Evolutionary conservation across 805 yeast genomes (phyloP).

Genomic region (Saturnispora quitensis): DNA sequence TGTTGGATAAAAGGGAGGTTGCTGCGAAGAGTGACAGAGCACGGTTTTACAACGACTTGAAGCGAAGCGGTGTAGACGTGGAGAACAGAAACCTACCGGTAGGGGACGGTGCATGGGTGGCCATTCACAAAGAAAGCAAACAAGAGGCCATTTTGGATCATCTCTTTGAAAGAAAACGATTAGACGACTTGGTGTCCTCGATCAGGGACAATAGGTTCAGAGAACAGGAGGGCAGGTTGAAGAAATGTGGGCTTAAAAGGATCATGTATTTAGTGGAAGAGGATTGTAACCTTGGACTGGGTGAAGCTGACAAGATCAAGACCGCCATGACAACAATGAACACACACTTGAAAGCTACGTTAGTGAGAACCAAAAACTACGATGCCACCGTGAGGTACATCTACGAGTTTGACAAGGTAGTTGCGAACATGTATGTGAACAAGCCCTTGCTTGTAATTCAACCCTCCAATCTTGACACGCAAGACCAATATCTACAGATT

Average conservation of each 20-base stretch:
- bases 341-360: constrained; percentile 54
- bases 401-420: constrained; percentile 36
- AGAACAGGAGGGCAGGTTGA: constrained; percentile 78
- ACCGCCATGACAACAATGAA: constrained; percentile 69
- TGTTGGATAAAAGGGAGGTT: constrained; percentile 79
- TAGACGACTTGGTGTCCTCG: constrained; percentile 76
- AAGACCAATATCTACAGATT: constrained; percentile 37
- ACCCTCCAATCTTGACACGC: constrained; percentile 42
- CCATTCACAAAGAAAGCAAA: constrained; percentile 47
- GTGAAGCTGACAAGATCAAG: constrained; percentile 56
- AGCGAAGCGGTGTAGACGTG: constrained; percentile 37
- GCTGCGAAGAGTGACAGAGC: constrained; percentile 59
- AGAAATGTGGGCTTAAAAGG: constrained; percentile 56
- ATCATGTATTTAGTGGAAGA: constrained; percentile 79
- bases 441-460: constrained; percentile 39
- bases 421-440: constrained; percentile 31
- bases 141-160: constrained; percentile 65
- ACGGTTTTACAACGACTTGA: constrained; percentile 52
- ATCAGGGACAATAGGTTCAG: constrained; percentile 81
- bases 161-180: constrained; percentile 82
- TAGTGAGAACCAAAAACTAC: constrained; percentile 58
- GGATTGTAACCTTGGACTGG: constrained; percentile 36
- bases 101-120: constrained; percentile 91
- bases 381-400: constrained; percentile 67
- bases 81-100: constrained; percentile 55